A percentile compares a stretch with the other conserved stretches of the same genome.
These are phyloP conservation scores for Funneliformis mosseae DNA, from an alignment of 192 early-diverging fungal genomes.

Conservation along the genomic window DNA sequence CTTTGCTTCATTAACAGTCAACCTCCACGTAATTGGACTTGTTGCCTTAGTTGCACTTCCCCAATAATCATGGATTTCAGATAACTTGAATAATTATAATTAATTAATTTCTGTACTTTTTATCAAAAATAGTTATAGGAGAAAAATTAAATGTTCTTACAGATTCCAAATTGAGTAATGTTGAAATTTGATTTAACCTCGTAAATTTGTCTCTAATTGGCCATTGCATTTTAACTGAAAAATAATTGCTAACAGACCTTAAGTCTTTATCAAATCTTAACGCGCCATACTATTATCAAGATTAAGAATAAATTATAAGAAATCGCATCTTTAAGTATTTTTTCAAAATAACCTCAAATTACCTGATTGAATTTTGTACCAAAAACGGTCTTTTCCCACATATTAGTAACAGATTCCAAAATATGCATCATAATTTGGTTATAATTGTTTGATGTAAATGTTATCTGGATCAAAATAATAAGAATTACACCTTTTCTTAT, in stretches of 20 bases:
- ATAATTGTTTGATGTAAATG: slow-evolving; percentile 72
- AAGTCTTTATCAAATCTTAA: slow-evolving; percentile 94
- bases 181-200: slow-evolving; percentile 82
- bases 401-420: slow-evolving; percentile 70
- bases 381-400: slow-evolving; percentile 87
- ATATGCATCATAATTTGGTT: slow-evolving; percentile 62
- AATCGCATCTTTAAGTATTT: not conserved
- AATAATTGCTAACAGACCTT: slow-evolving; percentile 66
- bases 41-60: slow-evolving; percentile 49
- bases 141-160: slow-evolving; percentile 37
- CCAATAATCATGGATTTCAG: slow-evolving; percentile 77
- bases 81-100: slow-evolving; percentile 37
- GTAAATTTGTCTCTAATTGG: slow-evolving; percentile 76
- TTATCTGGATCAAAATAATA: slow-evolving; percentile 37
- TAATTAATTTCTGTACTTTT: not conserved
- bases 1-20: slow-evolving; percentile 69
- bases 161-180: slow-evolving; percentile 77
- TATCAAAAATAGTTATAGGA: not conserved
- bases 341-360: slow-evolving; percentile 10
- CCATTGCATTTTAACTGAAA: slow-evolving; percentile 62
- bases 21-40: slow-evolving; percentile 69
- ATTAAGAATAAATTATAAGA: slow-evolving; percentile 6
- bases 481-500: no score
- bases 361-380: slow-evolving; percentile 88
- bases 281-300: slow-evolving; percentile 69